phyloP scores from a whole-genome alignment of 2,329 filamentous ascomycete genomes.

The Keithomyces neogunnii region DNA sequence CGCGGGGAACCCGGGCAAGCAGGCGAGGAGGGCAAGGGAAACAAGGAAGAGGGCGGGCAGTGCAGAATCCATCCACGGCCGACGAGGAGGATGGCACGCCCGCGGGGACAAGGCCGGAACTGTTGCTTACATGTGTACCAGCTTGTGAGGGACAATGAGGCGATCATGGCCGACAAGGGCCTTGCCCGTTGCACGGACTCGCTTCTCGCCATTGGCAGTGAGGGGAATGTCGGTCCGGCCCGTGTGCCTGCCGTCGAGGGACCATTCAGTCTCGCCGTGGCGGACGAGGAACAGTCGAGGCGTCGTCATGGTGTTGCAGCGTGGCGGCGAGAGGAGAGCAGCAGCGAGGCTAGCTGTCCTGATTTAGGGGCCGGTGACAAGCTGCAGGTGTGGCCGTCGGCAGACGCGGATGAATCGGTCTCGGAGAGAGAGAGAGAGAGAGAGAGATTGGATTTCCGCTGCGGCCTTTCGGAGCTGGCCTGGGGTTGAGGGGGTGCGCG shows the following conservation, averaged over 20 bases:
- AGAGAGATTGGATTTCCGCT: too few relatives aligned
- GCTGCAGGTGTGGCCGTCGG: too few relatives aligned
- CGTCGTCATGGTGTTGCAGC: constrained; percentile 27
- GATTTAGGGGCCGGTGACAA: too few relatives aligned
- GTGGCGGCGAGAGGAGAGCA: neutral
- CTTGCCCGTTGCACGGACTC: constrained; percentile 66
- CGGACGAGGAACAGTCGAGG: constrained; percentile 76
- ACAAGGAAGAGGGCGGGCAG: too few relatives aligned
- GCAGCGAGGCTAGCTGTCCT: too few relatives aligned
- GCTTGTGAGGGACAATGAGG: constrained; percentile 72
- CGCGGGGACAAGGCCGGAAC: too few relatives aligned
- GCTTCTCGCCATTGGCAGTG: constrained; percentile 71
- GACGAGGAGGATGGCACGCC: too few relatives aligned
- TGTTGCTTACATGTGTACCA: constrained; percentile 67
- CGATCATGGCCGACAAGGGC: constrained; percentile 79
- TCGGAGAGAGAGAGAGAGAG: too few relatives aligned
- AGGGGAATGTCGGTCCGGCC: constrained; percentile 79
- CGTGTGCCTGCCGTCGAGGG: constrained; percentile 76
- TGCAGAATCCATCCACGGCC: too few relatives aligned
- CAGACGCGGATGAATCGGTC: too few relatives aligned
- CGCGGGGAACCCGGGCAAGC: neutral
- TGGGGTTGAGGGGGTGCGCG: too few relatives aligned
- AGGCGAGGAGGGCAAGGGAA: neutral
- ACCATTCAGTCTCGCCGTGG: constrained; percentile 96
- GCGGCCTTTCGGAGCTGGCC: too few relatives aligned